Conservation (phyloP, 306 rosid genomes). For the Canavalia gladiata region DNA sequence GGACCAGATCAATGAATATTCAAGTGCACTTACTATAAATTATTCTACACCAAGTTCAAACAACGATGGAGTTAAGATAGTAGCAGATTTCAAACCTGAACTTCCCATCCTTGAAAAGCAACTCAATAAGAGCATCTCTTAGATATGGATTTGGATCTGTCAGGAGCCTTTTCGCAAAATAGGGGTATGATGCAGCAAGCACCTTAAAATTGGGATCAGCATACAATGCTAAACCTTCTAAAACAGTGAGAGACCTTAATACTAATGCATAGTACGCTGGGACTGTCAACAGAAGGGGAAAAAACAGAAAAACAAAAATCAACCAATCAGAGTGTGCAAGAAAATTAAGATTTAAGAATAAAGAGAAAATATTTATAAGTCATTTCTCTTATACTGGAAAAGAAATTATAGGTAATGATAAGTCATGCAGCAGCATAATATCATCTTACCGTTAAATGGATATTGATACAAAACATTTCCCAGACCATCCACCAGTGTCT, state of each 20-base stretch:
- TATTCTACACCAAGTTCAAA: slow-evolving; percentile 42
- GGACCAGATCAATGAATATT: slow-evolving; percentile 49
- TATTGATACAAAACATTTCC: slow-evolving; percentile 91
- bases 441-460: slow-evolving; percentile 89
- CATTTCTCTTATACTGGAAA: slow-evolving; percentile 29
- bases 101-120: slow-evolving; percentile 91
- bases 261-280: slow-evolving; percentile 96
- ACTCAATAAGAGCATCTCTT: slow-evolving; percentile 92
- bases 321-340: slow-evolving; percentile 48
- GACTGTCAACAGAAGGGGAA: slow-evolving; percentile 63
- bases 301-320: slow-evolving; percentile 35
- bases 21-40: slow-evolving; percentile 44
- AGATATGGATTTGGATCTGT: slow-evolving; percentile 98
- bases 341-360: slow-evolving; percentile 41
- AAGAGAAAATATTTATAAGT: slow-evolving; percentile 27
- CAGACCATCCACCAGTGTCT: slow-evolving; percentile 92
- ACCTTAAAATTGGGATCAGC: slow-evolving; percentile 99
- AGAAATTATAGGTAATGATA: slow-evolving; percentile 22
- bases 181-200: slow-evolving; percentile 97
- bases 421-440: slow-evolving; percentile 27
- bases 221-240: slow-evolving; percentile 93
- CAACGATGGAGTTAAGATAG: slow-evolving; percentile 37
- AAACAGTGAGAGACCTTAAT: slow-evolving; percentile 91
- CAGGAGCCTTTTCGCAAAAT: slow-evolving; percentile 94
- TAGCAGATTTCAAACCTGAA: slow-evolving; percentile 70